Percentiles rank a stretch among this genome's conserved stretches.
Evolutionary conservation across 192 early-diverging fungal genomes (phyloP).

Genomic region (Linnemannia zychae): DNA sequence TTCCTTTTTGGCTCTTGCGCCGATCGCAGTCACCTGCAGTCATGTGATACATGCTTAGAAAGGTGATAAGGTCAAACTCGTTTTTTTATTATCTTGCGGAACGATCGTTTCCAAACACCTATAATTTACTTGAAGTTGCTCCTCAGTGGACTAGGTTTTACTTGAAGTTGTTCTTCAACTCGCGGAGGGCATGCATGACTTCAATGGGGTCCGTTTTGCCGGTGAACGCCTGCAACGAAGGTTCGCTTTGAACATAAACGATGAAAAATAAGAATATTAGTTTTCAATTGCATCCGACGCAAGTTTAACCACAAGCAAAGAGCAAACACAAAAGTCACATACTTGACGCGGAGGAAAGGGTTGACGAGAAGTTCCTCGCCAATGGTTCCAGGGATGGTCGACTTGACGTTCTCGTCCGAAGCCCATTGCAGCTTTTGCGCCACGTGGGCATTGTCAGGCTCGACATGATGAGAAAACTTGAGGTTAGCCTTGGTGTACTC

Average conservation of each 20-base stretch:
- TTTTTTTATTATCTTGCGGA: background rate
- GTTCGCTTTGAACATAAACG: slow-evolving; percentile 37
- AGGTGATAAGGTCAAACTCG: background rate
- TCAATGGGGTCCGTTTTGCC: slow-evolving; percentile 76
- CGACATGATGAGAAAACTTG: slow-evolving; percentile 82
- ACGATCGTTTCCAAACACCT: too few species aligned
- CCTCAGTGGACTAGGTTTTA: too few species aligned
- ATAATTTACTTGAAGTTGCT: too few species aligned
- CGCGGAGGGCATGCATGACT: slow-evolving; percentile 82
- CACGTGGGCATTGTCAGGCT: slow-evolving; percentile 82
- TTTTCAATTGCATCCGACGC: background rate
- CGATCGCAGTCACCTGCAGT: background rate
- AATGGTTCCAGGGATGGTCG: slow-evolving; percentile 91
- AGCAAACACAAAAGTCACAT: slow-evolving; percentile 14
- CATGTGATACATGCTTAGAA: background rate
- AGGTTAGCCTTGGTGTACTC: slow-evolving; percentile 89
- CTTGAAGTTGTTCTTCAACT: slow-evolving; percentile 84
- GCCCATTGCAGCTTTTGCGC: slow-evolving; percentile 75
- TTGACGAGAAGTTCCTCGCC: slow-evolving; percentile 89
- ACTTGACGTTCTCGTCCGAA: slow-evolving; percentile 55
- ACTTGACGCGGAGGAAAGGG: slow-evolving; percentile 89
- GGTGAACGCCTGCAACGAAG: slow-evolving; percentile 67
- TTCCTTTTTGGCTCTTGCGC: background rate
- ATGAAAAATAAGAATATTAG: background rate
- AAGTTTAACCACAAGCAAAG: too few species aligned